A percentile compares a stretch with the other conserved stretches of the same genome.
These are phyloP conservation scores for Sanghuangporus baumii DNA, from an alignment of 1,284 basidiomycete species.

Conservation along the genomic window DNA sequence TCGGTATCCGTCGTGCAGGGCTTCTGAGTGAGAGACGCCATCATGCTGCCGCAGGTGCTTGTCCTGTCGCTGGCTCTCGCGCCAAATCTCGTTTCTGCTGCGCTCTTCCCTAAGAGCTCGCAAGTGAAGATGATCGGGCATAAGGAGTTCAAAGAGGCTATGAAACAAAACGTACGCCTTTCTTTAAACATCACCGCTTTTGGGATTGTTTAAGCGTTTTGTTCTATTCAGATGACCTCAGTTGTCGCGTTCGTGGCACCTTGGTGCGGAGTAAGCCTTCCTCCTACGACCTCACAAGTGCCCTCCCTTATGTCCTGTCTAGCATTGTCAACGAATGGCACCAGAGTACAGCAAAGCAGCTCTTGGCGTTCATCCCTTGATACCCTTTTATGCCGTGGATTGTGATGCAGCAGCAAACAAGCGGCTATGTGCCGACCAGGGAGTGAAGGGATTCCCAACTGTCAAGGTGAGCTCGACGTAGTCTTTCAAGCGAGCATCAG, in stretches of 20 bases:
- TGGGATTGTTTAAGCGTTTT: background rate
- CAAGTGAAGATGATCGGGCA: slow-evolving; percentile 73
- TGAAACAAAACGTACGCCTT: slow-evolving; percentile 68
- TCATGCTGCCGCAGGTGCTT: slow-evolving; percentile 28
- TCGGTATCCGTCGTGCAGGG: background rate
- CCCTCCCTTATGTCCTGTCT: slow-evolving; percentile 5
- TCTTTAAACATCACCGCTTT: background rate
- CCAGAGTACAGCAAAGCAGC: slow-evolving; percentile 87
- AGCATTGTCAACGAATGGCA: slow-evolving; percentile 84
- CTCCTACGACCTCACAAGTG: background rate
- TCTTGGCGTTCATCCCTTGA: slow-evolving; percentile 69
- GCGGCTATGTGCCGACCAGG: slow-evolving; percentile 75
- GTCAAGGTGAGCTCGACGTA: slow-evolving; percentile 52
- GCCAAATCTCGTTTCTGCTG: slow-evolving; percentile 58
- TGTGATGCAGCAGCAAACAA: slow-evolving; percentile 87
- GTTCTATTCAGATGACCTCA: slow-evolving; percentile 50
- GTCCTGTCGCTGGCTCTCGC: slow-evolving; percentile 34
- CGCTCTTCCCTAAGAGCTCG: slow-evolving; percentile 64
- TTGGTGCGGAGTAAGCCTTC: slow-evolving; percentile 73
- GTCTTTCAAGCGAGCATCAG: slow-evolving; percentile 4
- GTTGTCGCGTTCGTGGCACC: slow-evolving; percentile 87
- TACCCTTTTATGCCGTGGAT: slow-evolving; percentile 88
- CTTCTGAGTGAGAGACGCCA: slow-evolving; percentile 8
- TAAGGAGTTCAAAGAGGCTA: slow-evolving; percentile 65
- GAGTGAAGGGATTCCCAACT: slow-evolving; percentile 91